These are phyloP conservation scores for Xylaria sp. DNA, from an alignment of 2,329 filamentous ascomycete genomes.

Conservation along the genomic window DNA sequence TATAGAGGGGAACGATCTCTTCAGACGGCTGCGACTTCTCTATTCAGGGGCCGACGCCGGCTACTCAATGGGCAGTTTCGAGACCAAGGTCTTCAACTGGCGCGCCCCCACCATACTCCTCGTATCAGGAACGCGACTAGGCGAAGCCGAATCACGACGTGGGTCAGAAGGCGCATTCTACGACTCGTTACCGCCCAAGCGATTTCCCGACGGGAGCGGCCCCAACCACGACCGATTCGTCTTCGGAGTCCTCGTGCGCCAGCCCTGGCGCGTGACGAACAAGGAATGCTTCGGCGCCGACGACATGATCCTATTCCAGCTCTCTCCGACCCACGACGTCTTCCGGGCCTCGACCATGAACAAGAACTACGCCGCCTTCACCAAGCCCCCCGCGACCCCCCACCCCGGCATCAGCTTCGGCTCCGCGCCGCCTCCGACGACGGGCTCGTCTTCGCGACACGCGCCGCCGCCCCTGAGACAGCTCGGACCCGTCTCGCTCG, in stretches of 20 bases:
- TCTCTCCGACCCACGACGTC: slow-evolving; percentile 76
- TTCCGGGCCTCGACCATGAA: slow-evolving; percentile 73
- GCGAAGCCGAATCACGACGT: slow-evolving; percentile 55
- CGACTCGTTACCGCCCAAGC: slow-evolving; percentile 70
- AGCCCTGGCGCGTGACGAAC: slow-evolving; percentile 76
- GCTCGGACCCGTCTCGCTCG: slow-evolving; percentile 63
- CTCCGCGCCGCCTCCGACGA: slow-evolving; percentile 64
- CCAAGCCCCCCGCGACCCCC: slow-evolving; percentile 68
- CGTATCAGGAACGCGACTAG: slow-evolving; percentile 71
- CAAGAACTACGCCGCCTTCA: slow-evolving; percentile 75
- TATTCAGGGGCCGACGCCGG: slow-evolving; percentile 77
- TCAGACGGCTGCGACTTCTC: slow-evolving; percentile 71
- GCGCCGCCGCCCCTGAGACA: slow-evolving; percentile 40
- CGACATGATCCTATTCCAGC: slow-evolving; percentile 74
- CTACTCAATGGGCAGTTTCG: slow-evolving; percentile 81
- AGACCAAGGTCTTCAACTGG: slow-evolving; percentile 81
- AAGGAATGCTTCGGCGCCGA: slow-evolving; percentile 74
- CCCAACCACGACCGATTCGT: slow-evolving; percentile 63
- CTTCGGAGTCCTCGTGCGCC: slow-evolving; percentile 73
- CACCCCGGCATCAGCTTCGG: slow-evolving; percentile 73
- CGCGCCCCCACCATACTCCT: slow-evolving; percentile 77
- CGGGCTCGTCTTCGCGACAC: slow-evolving; percentile 47
- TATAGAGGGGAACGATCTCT: slow-evolving; percentile 71
- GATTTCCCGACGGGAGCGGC: slow-evolving; percentile 62
- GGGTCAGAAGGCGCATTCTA: slow-evolving; percentile 67